These are phyloP conservation scores for Ziziphus jujuba DNA, from an alignment of 306 rosid species.

Conservation along the genomic window DNA sequence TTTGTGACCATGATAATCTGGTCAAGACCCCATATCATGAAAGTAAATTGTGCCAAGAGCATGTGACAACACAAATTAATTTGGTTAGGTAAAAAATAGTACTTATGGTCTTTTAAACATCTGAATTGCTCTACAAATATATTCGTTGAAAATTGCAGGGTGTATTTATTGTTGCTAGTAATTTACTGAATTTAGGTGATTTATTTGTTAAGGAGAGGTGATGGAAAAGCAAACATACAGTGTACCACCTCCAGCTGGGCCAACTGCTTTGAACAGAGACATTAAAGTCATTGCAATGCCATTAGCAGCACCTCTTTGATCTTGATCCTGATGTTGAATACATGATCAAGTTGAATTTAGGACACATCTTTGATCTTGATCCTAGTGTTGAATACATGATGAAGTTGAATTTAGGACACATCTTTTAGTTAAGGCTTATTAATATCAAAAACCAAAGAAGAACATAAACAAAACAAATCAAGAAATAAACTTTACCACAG, in stretches of 20 bases:
- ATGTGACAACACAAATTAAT: too few species aligned
- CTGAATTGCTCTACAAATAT: too few species aligned
- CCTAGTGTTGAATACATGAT: constrained; percentile 1
- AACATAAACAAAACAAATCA: neutral
- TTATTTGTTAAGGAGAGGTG: neutral
- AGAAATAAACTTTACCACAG: constrained; percentile 53
- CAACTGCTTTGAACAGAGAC: constrained; percentile 26
- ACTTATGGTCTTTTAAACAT: too few species aligned
- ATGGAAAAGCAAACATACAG: constrained; percentile 6
- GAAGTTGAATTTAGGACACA: neutral
- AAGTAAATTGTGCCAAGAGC: too few species aligned
- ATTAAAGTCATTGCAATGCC: constrained; percentile 27
- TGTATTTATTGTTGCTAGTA: neutral
- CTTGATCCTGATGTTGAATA: constrained; percentile 19
- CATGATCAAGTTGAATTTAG: neutral
- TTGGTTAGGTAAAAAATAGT: too few species aligned
- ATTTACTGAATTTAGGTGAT: neutral
- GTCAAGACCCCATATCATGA: neutral
- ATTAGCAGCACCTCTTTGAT: constrained; percentile 32
- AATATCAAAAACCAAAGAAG: neutral
- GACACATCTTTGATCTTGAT: constrained; percentile 30
- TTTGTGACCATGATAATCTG: constrained; percentile 57
- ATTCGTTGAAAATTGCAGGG: too few species aligned
- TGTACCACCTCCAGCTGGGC: constrained; percentile 28
- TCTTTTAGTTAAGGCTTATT: neutral